A percentile compares a stretch with the other conserved stretches of the same genome.
Evolutionary conservation across 257 asterid genomes (phyloP).

Genomic region (Gentiana dahurica): DNA sequence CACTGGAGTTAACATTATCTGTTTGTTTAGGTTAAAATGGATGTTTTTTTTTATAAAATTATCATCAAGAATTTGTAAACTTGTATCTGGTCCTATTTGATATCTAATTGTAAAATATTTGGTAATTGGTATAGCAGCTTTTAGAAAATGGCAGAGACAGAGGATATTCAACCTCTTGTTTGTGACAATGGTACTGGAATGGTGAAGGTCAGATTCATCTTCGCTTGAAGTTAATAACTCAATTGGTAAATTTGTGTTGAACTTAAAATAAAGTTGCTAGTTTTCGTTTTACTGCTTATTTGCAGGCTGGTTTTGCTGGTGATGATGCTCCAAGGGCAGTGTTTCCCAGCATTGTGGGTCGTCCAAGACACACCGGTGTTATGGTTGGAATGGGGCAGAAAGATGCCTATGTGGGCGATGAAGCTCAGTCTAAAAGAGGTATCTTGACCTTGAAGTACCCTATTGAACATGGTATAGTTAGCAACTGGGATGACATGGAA

Average conservation of each 20-base stretch:
- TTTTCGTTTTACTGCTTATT: neutral
- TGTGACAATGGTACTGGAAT: conserved; percentile 43
- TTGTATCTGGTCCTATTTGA: too few species aligned
- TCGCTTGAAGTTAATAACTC: neutral
- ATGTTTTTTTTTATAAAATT: too few species aligned
- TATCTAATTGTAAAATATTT: too few species aligned
- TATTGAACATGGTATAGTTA: conserved; percentile 39
- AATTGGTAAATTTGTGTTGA: too few species aligned
- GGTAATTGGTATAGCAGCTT: too few species aligned
- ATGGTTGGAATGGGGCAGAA: conserved; percentile 44
- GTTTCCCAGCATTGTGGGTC: conserved; percentile 36
- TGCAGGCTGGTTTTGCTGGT: conserved; percentile 39
- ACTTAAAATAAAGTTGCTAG: neutral
- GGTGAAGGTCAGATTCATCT: neutral
- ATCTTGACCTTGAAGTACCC: conserved; percentile 34
- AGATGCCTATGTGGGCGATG: conserved; percentile 42
- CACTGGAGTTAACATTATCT: too few species aligned
- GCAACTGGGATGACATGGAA: conserved; percentile 50
- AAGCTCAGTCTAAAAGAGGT: conserved; percentile 40
- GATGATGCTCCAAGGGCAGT: conserved; percentile 44
- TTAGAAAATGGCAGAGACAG: conserved; percentile 31
- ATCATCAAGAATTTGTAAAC: too few species aligned
- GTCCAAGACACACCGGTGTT: conserved; percentile 33
- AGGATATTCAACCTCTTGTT: conserved; percentile 42
- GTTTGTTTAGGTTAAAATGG: too few species aligned